Percentiles rank a stretch among this genome's conserved stretches.
Conservation (phyloP, 768 basidiomycete species). For the Tubosaeta brunneosetosa region DNA sequence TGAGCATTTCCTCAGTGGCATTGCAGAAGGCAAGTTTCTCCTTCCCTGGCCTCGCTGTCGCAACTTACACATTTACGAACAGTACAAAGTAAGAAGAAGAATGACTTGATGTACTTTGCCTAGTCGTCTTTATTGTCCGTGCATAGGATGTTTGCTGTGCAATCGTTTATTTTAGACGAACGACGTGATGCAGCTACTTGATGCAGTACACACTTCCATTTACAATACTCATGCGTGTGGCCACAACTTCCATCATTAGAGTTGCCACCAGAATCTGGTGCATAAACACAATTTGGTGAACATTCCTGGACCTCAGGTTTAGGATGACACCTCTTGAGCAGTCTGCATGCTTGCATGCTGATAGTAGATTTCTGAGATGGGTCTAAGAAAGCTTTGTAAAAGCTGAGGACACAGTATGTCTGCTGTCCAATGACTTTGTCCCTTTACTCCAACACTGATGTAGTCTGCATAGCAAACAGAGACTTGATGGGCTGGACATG, state of each 20-base stretch:
- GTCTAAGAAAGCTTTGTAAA: too few species aligned
- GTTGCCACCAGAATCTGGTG: background rate
- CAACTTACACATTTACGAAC: constrained; percentile 27
- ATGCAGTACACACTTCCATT: background rate
- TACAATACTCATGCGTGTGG: background rate
- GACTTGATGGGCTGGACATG: too few species aligned
- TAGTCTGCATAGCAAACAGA: too few species aligned
- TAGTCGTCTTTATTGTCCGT: constrained; percentile 34
- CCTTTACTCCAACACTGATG: too few species aligned
- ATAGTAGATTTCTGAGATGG: too few species aligned
- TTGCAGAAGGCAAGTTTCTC: constrained; percentile 66
- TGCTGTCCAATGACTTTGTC: too few species aligned
- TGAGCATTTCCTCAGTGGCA: constrained; percentile 94
- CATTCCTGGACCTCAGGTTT: too few species aligned
- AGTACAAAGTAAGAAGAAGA: constrained; percentile 99
- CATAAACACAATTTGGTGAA: background rate
- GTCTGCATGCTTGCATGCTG: background rate
- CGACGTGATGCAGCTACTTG: background rate
- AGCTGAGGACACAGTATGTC: too few species aligned
- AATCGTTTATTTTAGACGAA: constrained; percentile 3
- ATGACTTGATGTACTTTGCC: constrained; percentile 91
- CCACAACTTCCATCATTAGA: background rate
- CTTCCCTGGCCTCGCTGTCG: background rate
- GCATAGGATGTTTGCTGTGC: constrained; percentile 1
- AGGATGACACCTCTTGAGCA: too few species aligned